Percentiles rank a stretch among this genome's conserved stretches.
These are phyloP conservation scores for Starmerella floris DNA, from an alignment of 805 yeast species.

Conservation along the genomic window DNA sequence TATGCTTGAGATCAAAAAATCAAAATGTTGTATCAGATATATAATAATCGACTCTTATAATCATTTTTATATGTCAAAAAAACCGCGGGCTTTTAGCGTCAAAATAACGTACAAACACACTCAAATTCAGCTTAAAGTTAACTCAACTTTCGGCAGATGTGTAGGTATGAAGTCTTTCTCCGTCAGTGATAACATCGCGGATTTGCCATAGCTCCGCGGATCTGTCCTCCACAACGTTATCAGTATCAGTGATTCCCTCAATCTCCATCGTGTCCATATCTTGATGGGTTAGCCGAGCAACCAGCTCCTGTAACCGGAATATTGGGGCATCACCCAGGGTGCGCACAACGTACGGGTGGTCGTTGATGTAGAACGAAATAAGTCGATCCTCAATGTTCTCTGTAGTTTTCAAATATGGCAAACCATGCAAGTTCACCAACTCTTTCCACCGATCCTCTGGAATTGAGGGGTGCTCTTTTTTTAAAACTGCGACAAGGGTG, in stretches of 20 bases:
- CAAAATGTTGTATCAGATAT: too few species aligned
- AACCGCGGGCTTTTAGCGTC: too few species aligned
- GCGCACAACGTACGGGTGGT: slow-evolving; percentile 8
- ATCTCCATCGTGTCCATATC: not conserved
- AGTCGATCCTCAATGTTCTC: slow-evolving; percentile 17
- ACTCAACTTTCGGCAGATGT: too few species aligned
- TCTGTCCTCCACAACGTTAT: not conserved
- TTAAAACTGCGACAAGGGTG: slow-evolving; percentile 41
- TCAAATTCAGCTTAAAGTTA: too few species aligned
- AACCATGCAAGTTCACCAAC: slow-evolving; percentile 31
- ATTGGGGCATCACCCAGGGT: slow-evolving; percentile 27
- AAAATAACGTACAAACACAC: too few species aligned
- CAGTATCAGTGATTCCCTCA: slow-evolving; percentile 1
- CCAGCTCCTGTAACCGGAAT: slow-evolving; percentile 24
- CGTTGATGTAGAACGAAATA: slow-evolving; percentile 15
- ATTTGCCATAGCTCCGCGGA: not conserved
- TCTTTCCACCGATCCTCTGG: slow-evolving; percentile 31
- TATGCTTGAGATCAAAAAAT: too few species aligned
- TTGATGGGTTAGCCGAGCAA: not conserved
- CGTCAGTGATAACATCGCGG: slow-evolving; percentile 1
- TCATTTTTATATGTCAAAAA: too few species aligned
- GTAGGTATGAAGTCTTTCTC: not conserved
- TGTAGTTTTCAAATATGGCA: slow-evolving; percentile 9
- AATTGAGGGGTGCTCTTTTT: slow-evolving; percentile 17
- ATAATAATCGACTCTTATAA: too few species aligned